A percentile compares a stretch with the other conserved stretches of the same genome.
These are phyloP conservation scores for Phytophthora podocarpi DNA, from an alignment of 352 stramenopile genomes.

Conservation along the genomic window DNA sequence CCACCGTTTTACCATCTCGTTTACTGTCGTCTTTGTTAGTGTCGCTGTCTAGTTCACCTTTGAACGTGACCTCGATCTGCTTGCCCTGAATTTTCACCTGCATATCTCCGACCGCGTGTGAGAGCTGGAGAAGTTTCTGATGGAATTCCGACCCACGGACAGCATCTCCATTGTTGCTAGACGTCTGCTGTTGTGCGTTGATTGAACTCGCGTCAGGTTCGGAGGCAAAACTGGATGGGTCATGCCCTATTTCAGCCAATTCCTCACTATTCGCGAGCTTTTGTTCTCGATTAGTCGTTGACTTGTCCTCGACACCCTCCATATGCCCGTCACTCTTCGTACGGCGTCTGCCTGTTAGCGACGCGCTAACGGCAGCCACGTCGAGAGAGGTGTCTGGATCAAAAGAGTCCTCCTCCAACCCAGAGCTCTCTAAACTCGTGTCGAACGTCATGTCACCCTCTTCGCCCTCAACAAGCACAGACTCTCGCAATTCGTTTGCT, in stretches of 20 bases:
- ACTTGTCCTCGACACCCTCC: background rate
- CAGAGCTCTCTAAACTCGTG: slow-evolving; percentile 8
- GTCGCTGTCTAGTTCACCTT: slow-evolving; percentile 12
- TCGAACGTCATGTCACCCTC: slow-evolving; percentile 19
- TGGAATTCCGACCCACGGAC: slow-evolving; percentile 3
- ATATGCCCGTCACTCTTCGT: background rate
- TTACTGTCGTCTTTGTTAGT: background rate
- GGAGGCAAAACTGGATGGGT: background rate
- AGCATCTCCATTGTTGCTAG: background rate
- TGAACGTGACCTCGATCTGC: slow-evolving; percentile 33
- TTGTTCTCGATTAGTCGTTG: background rate
- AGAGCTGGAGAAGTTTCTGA: slow-evolving; percentile 17
- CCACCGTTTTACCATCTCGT: background rate
- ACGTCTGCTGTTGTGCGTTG: background rate
- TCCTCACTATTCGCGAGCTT: too few species aligned
- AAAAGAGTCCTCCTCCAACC: background rate
- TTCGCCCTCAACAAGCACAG: background rate
- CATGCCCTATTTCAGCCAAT: background rate
- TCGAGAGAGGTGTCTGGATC: background rate
- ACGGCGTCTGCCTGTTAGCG: background rate
- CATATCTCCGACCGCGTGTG: slow-evolving; percentile 30
- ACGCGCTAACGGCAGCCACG: background rate
- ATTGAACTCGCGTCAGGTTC: background rate
- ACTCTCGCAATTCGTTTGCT: background rate
- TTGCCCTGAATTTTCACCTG: slow-evolving; percentile 29